A percentile compares a stretch with the other conserved stretches of the same genome.
phyloP scores from a whole-genome alignment of 2,329 filamentous ascomycete genomes.

The Nemania bipapillata region DNA sequence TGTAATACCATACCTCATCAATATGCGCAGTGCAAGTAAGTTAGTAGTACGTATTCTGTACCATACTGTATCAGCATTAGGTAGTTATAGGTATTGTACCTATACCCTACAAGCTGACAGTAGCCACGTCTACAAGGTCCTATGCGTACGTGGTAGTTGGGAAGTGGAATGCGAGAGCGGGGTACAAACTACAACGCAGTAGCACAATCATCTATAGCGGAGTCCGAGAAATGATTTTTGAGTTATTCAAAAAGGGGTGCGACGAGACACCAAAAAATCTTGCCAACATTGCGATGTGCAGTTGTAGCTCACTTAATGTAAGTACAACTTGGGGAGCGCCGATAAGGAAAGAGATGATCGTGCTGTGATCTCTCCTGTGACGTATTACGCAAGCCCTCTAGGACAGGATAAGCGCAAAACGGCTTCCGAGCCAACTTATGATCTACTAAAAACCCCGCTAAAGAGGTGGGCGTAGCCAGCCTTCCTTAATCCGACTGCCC shows the following conservation, averaged over 20 bases:
- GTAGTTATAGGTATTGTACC: too few species aligned
- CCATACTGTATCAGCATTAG: too few species aligned
- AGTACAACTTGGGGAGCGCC: background rate
- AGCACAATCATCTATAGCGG: background rate
- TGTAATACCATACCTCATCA: background rate
- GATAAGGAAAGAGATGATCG: slow-evolving; percentile 9
- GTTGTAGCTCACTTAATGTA: background rate
- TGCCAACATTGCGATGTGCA: slow-evolving; percentile 34
- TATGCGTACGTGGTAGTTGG: background rate
- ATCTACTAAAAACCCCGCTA: slow-evolving; percentile 15
- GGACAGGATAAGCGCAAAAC: background rate
- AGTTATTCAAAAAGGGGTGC: slow-evolving; percentile 8
- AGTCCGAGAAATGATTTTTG: background rate
- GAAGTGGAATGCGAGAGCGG: background rate
- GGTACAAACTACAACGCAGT: background rate
- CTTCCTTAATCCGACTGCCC: slow-evolving; percentile 7
- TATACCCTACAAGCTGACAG: background rate
- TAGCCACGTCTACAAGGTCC: background rate
- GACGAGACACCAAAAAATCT: background rate
- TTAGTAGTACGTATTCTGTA: too few species aligned
- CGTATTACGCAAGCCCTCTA: slow-evolving; percentile 8
- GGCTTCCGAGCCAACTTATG: slow-evolving; percentile 25
- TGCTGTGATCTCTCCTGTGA: slow-evolving; percentile 23
- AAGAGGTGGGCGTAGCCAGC: background rate
- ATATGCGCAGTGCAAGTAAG: too few species aligned